These are phyloP conservation scores for Botrytis squamosa DNA, from an alignment of 2,329 filamentous ascomycete genomes.

Conservation along the genomic window DNA sequence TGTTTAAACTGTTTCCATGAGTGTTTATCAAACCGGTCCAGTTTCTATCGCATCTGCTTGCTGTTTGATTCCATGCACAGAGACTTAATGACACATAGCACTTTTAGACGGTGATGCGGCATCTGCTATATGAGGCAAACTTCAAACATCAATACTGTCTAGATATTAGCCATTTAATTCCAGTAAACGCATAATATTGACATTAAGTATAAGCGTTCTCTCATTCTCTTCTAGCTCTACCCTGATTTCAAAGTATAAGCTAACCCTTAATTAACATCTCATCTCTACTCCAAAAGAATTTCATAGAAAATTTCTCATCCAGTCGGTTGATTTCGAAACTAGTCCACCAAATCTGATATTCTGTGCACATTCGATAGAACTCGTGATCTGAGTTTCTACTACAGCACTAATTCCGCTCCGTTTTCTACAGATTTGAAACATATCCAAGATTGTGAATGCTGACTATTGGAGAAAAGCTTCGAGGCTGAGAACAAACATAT, in stretches of 20 bases:
- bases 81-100: fast-evolving
- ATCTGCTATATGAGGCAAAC: neutral
- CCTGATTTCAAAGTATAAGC: fast-evolving
- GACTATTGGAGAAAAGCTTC: too few species aligned
- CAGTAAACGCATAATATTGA: neutral
- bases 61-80: neutral
- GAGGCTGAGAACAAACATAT: too few species aligned
- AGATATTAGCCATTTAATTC: neutral
- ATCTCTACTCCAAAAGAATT: neutral
- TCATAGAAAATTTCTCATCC: neutral
- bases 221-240: neutral
- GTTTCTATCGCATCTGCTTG: neutral
- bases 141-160: neutral
- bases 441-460: too few species aligned
- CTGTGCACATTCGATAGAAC: fast-evolving
- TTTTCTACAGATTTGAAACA: too few species aligned
- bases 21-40: neutral
- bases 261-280: fast-evolving
- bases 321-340: neutral
- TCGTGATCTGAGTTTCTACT: too few species aligned
- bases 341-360: too few species aligned
- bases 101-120: fast-evolving
- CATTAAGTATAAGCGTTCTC: neutral
- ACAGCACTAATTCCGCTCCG: too few species aligned
- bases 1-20: neutral